Conservation (phyloP, 371 early-diverging fungal species). For the Nematocida parisii region DNA sequence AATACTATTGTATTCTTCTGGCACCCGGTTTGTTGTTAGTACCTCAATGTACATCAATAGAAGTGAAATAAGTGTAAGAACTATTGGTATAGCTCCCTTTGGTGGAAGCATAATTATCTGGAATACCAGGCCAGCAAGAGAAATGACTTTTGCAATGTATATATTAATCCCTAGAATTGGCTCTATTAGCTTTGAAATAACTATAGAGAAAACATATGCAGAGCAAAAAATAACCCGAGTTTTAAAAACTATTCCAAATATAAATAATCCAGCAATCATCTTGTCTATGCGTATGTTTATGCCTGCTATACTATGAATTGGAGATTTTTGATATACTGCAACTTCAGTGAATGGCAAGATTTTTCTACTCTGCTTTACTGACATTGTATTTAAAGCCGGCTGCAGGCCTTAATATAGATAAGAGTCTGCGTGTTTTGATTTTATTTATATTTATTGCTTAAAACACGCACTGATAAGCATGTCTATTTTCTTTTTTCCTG, state of each 20-base stretch:
- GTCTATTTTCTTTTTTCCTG: neutral
- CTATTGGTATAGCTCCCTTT: neutral
- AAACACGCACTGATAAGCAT: neutral
- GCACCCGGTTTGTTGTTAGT: neutral
- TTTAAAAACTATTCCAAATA: neutral
- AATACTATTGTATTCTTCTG: neutral
- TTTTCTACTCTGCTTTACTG: neutral
- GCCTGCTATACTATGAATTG: neutral
- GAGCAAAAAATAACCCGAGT: neutral
- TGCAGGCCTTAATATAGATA: neutral
- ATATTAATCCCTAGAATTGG: neutral
- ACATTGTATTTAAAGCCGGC: neutral
- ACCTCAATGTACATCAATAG: neutral
- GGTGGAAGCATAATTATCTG: neutral
- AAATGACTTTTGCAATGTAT: neutral
- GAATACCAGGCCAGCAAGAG: conserved; percentile 19
- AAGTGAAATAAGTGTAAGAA: conserved; percentile 4
- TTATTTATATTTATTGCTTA: neutral
- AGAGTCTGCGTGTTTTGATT: neutral
- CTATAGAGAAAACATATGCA: neutral
- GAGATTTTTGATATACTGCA: neutral
- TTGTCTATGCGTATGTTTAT: neutral
- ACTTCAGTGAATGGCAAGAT: neutral
- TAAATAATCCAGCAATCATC: neutral
- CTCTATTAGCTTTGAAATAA: neutral